phyloP scores from a whole-genome alignment of 495 filamentous ascomycete species.

The Penicillium psychrofluorescens region DNA sequence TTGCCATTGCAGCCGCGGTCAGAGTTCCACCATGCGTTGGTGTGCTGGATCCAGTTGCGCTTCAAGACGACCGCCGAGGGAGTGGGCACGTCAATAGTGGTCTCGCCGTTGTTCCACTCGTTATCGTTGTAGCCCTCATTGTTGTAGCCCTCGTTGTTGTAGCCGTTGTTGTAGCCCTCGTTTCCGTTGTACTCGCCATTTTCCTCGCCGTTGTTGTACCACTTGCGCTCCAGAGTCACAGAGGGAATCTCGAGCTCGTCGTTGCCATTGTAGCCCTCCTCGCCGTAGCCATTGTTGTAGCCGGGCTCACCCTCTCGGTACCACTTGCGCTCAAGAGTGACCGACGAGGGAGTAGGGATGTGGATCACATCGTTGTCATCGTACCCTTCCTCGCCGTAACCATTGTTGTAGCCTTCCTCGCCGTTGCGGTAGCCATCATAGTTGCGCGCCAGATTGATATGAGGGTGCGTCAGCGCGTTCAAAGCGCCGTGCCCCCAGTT shows the following conservation, averaged over 20 bases:
- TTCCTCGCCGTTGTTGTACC: neutral
- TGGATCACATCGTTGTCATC: too few species aligned
- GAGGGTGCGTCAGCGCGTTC: too few species aligned
- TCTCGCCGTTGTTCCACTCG: neutral
- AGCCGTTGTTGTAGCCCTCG: neutral
- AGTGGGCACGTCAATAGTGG: too few species aligned
- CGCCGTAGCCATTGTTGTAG: neutral
- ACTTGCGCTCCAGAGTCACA: neutral
- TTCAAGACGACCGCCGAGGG: too few species aligned
- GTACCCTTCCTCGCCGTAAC: too few species aligned
- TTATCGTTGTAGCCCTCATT: neutral
- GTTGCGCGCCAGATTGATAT: neutral
- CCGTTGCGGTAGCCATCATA: neutral
- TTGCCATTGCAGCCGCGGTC: neutral
- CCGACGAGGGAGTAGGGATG: too few species aligned
- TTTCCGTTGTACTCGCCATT: too few species aligned
- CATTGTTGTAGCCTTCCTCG: too few species aligned
- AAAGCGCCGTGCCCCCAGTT: neutral
- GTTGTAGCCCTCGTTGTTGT: neutral
- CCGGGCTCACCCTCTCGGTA: neutral
- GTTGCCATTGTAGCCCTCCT: neutral
- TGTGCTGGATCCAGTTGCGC: too few species aligned
- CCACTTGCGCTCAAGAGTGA: too few species aligned
- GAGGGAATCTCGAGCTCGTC: constrained; percentile 1
- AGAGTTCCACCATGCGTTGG: too few species aligned